Conservation (phyloP, 148 eudicot genomes). For the Diospyros lotus region DNA sequence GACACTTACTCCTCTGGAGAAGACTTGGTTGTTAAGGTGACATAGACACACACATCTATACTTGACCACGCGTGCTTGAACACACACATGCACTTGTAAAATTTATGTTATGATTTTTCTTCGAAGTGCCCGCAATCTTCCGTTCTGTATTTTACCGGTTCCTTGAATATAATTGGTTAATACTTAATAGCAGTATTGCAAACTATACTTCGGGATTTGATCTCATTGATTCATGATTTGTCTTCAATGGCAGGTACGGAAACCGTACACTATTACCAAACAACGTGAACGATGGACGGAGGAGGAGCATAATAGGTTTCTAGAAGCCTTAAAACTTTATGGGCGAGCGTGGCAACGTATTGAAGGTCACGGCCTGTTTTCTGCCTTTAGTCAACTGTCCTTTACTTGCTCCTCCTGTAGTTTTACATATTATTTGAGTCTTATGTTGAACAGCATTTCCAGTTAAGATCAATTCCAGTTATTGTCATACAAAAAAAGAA, state of each 20-base stretch:
- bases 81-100: no score
- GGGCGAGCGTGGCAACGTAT: conserved; percentile 99
- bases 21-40: conserved; percentile 73
- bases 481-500: background rate
- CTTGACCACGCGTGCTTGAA: no score
- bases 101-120: no score
- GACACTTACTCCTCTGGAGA: conserved; percentile 83
- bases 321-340: conserved; percentile 93
- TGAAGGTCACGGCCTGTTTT: conserved; percentile 54
- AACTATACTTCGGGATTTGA: background rate
- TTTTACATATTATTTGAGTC: background rate
- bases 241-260: conserved; percentile 53
- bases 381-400: background rate
- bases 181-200: background rate
- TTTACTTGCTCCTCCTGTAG: background rate
- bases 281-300: conserved; percentile 99
- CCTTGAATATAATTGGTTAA: background rate
- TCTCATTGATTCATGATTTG: background rate
- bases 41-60: background rate
- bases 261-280: conserved; percentile 96
- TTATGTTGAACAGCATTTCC: conserved; percentile 7
- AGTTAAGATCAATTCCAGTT: background rate
- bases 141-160: background rate
- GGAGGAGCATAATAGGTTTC: conserved; percentile 91
- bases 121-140: background rate